Base-by-base conservation (phyloP, 2,329 filamentous ascomycete genomes). In the Aspergillus novoparasiticus region DNA sequence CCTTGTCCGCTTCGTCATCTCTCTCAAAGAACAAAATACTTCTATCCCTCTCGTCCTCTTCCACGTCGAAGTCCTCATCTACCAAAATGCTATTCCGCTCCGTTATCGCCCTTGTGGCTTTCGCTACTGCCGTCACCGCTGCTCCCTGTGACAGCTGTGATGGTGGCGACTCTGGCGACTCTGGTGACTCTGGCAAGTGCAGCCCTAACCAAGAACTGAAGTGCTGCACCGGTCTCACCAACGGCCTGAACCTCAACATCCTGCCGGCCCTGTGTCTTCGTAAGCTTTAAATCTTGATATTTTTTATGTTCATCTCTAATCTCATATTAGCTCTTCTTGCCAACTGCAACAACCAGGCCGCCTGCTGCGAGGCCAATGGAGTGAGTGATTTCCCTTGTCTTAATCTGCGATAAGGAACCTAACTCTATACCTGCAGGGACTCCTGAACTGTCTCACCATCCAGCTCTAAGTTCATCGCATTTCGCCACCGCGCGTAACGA, bases 361-460 rank as follows among this genome's bases (percentile, higher is more conserved):
- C 51, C 34, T 55, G 51, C 34, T 55, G 51, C 32, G 51, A 55
- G 32, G 16, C 11, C n/a, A 55, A 39, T 14, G 51, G 51, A 16
- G 10, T 55, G 23, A 6, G 51, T 55, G 21, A 39, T 19, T n/a
- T 30, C 28, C 9, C 5, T 12, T 21, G 10, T 3, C 14, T 16
- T 23, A 0, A 1, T 23, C 8, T 21, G 4, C 9, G 11, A 39
- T 6, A 6, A 1, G 10, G 4, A 26, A 4, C 6, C 32, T 55
- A 55, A 55, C 32, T 1, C 6, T 1, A 8, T 11, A n/a, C 39
- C 8, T 11, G 3, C 11, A 55, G 51, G 51, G 51, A 4, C 32
- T 55, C 32, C 51, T 55, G 2, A 55, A 55, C 51, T 55, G 51
- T 12, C 32, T 55, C 21, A 55, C 51, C 12, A 55, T 55, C 10